Evolutionary conservation across 305 asterid genomes (phyloP).

Genomic region (Lippia alba): DNA sequence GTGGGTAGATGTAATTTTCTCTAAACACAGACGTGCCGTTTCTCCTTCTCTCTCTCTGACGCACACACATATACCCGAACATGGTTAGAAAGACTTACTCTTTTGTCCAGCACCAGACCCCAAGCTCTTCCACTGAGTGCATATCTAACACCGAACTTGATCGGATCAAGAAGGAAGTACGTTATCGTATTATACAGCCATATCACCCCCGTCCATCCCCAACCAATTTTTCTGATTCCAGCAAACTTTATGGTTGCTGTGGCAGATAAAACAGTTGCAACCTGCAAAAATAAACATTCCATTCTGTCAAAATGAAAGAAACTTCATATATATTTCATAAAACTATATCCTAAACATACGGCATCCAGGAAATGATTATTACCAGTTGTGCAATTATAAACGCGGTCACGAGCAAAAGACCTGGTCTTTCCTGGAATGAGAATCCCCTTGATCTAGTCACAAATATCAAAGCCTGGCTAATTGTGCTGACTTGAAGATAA

Average conservation of each 20-base stretch:
- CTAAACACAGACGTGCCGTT: no score
- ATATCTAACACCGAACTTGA: constrained; percentile 55
- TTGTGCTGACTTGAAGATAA: constrained; percentile 72
- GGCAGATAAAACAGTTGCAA: constrained; percentile 60
- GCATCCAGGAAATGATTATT: neutral
- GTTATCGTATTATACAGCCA: constrained; percentile 54
- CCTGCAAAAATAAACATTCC: constrained; percentile 33
- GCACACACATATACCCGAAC: no score
- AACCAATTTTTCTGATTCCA: constrained; percentile 53
- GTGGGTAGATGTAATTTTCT: no score
- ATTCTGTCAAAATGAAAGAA: neutral
- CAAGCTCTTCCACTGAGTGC: constrained; percentile 65
- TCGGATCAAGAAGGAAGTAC: constrained; percentile 57
- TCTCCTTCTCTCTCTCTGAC: no score
- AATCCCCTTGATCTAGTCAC: constrained; percentile 64
- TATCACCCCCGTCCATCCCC: constrained; percentile 64
- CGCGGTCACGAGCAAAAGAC: constrained; percentile 57
- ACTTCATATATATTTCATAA: neutral
- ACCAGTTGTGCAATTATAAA: constrained; percentile 63
- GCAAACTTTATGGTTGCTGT: constrained; percentile 41
- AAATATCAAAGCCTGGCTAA: constrained; percentile 63
- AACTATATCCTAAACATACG: neutral
- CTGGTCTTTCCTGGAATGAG: constrained; percentile 61
- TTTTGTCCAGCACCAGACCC: constrained; percentile 50
- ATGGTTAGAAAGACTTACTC: constrained; percentile 40